Conservation (phyloP, 805 yeast genomes). For the Wickerhamomyces strasburgensis region DNA sequence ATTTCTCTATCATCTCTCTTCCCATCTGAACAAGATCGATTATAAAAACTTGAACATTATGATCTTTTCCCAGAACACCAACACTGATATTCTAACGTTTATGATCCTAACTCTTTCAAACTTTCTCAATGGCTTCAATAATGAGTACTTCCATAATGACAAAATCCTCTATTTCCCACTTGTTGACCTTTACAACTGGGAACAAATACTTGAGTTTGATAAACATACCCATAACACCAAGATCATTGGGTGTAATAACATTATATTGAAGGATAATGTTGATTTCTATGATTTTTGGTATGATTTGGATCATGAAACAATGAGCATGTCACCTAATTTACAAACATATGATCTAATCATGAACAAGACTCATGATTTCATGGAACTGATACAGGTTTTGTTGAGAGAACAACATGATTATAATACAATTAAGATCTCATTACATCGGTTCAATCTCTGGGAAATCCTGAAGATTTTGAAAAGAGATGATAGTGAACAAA, state of each 20-base stretch:
- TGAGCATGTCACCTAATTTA: slow-evolving; percentile 5
- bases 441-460: slow-evolving; percentile 28
- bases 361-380: slow-evolving; percentile 20
- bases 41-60: slow-evolving; percentile 36
- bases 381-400: slow-evolving; percentile 11
- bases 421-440: slow-evolving; percentile 22
- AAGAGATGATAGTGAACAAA: slow-evolving; percentile 8
- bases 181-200: slow-evolving; percentile 55
- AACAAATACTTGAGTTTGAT: slow-evolving; percentile 30
- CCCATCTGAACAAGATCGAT: slow-evolving; percentile 31
- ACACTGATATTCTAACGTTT: slow-evolving; percentile 37
- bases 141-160: slow-evolving; percentile 38
- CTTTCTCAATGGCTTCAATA: slow-evolving; percentile 36
- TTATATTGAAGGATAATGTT: slow-evolving; percentile 50
- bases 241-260: slow-evolving; percentile 66
- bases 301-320: slow-evolving; percentile 51
- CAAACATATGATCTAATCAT: slow-evolving; percentile 16
- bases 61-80: slow-evolving; percentile 32
- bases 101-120: slow-evolving; percentile 37
- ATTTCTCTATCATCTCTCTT: slow-evolving; percentile 30
- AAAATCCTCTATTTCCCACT: slow-evolving; percentile 47
- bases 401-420: slow-evolving; percentile 25
- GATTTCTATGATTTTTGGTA: slow-evolving; percentile 58
- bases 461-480: slow-evolving; percentile 29
- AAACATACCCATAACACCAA: slow-evolving; percentile 24